Evolutionary conservation across 305 asterid species (phyloP).

Genomic region (Fraxinus sp.): DNA sequence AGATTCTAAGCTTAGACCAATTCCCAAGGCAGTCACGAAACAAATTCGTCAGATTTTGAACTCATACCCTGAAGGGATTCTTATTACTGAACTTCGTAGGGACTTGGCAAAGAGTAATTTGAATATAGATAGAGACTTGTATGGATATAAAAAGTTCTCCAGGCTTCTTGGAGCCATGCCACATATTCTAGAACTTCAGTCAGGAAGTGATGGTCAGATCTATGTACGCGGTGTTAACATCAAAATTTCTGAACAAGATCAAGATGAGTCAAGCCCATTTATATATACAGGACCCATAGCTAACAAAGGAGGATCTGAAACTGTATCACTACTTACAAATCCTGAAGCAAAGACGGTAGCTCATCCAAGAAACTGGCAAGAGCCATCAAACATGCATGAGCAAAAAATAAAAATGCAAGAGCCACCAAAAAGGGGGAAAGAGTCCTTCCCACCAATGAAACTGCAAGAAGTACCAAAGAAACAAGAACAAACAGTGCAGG

Average conservation of each 20-base stretch:
- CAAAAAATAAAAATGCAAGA: slow-evolving; percentile 11
- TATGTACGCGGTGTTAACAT: slow-evolving; percentile 31
- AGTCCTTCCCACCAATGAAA: slow-evolving; percentile 8
- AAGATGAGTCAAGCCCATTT: slow-evolving; percentile 28
- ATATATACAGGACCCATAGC: slow-evolving; percentile 23
- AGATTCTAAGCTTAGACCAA: slow-evolving; percentile 48
- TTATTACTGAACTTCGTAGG: slow-evolving; percentile 52
- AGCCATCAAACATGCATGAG: slow-evolving; percentile 20
- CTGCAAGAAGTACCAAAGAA: slow-evolving; percentile 26
- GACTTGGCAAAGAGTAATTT: slow-evolving; percentile 48
- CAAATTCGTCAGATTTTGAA: slow-evolving; percentile 45
- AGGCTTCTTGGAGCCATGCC: slow-evolving; percentile 82
- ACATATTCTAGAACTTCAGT: slow-evolving; percentile 46
- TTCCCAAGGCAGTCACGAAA: slow-evolving; percentile 62
- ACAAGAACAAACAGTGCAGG: slow-evolving; percentile 27
- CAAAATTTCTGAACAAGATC: slow-evolving; percentile 35
- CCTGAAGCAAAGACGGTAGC: not conserved
- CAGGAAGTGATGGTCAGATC: slow-evolving; percentile 38
- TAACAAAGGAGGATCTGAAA: slow-evolving; percentile 29
- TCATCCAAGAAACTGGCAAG: not conserved
- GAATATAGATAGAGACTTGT: slow-evolving; percentile 54
- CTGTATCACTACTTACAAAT: not conserved
- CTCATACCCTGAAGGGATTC: slow-evolving; percentile 64
- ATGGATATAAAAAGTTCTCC: slow-evolving; percentile 72
- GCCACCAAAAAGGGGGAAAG: slow-evolving; percentile 8